Conservation (phyloP, 139 green algal species). For the Raphidocelis subcapitata region DNA sequence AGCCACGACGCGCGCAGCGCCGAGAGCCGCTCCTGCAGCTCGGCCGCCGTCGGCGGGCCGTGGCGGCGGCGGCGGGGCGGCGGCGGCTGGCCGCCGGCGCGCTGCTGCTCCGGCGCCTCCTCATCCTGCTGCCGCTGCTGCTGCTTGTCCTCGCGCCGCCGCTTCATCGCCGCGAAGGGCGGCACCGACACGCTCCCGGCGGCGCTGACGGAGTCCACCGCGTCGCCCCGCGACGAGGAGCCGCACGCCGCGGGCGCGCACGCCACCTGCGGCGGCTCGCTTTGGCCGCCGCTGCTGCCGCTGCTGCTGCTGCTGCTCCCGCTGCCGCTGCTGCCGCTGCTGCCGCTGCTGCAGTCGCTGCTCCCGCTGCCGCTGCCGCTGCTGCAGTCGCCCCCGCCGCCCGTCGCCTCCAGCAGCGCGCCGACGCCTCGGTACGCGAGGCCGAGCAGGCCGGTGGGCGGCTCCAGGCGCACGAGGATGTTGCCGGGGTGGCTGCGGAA, state of each 20-base stretch:
- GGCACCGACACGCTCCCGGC: no score
- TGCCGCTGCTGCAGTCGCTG: not conserved
- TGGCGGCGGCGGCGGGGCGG: no score
- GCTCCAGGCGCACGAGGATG: conserved; percentile 80
- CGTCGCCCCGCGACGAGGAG: no score
- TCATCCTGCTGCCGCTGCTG: not conserved
- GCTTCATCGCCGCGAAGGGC: no score
- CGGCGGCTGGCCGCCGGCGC: no score
- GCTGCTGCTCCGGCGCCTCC: not conserved
- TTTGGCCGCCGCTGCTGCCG: no score
- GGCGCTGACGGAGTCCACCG: no score
- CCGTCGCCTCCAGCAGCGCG: not conserved
- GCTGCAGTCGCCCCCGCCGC: not conserved
- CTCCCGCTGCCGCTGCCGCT: not conserved
- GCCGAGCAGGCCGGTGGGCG: conserved; percentile 44
- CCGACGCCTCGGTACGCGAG: conserved; percentile 35
- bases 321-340: not conserved
- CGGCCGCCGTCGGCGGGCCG: not conserved
- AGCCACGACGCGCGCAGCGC: conserved; percentile 35
- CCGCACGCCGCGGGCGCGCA: no score
- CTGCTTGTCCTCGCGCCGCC: not conserved
- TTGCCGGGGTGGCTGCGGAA: conserved; percentile 79
- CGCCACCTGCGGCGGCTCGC: no score
- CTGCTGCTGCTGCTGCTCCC: not conserved
- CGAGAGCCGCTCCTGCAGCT: not conserved